These are phyloP conservation scores for Magnolia sinica DNA, from an alignment of 164 flowering plant genomes.

Conservation along the genomic window DNA sequence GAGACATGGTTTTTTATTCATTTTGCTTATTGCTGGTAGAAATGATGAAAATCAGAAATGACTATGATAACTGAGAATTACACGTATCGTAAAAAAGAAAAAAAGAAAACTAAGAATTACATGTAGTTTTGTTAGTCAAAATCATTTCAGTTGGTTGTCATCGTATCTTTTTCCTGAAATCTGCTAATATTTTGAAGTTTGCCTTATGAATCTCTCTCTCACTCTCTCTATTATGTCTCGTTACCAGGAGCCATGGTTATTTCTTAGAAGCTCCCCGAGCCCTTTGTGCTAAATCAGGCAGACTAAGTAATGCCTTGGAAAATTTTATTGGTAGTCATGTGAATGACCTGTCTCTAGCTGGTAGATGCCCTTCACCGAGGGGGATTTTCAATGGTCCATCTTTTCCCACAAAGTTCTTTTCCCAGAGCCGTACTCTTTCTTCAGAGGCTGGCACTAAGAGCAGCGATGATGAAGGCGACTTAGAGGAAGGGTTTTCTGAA, in stretches of 20 bases:
- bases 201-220: background rate
- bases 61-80: background rate
- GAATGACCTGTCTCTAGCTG: constrained; percentile 6
- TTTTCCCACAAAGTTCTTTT: constrained; percentile 8
- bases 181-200: background rate
- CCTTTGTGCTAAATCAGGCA: constrained; percentile 21
- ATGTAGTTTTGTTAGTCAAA: background rate
- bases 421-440: constrained; percentile 36
- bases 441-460: constrained; percentile 59
- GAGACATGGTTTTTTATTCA: background rate
- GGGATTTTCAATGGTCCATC: constrained; percentile 15
- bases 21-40: background rate
- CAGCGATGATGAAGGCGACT: constrained; percentile 46
- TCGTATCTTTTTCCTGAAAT: background rate
- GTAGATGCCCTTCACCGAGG: constrained; percentile 4
- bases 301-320: constrained; percentile 13
- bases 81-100: background rate
- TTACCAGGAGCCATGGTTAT: constrained; percentile 21
- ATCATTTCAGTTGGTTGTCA: background rate
- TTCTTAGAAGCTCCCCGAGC: constrained; percentile 20
- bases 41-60: background rate
- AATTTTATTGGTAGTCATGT: constrained; percentile 8
- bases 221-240: background rate
- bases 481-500: constrained; percentile 74
- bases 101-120: background rate